Base-by-base conservation (phyloP, 2,329 filamentous ascomycete species). In the Pseudocercospora cruenta region DNA sequence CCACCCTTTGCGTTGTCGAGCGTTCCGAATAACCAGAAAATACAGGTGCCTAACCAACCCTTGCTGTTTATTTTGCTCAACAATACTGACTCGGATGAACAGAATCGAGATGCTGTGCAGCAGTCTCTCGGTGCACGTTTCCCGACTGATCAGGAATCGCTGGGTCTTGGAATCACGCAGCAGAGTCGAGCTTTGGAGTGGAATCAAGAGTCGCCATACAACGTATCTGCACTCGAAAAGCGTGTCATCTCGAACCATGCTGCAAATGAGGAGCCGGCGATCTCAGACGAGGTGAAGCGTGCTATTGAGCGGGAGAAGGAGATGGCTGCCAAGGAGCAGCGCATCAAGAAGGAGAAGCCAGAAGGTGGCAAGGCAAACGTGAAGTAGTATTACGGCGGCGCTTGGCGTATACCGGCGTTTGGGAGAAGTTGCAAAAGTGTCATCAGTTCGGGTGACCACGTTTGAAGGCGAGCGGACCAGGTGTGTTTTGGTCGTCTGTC, bases 331-430 rank as follows among this genome's bases (percentile, higher is more conserved):
- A 36, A 54, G 33, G 54, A 60, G 62, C 39, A 43, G 39, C 22
- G 24, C 21, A 19, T 55, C 21, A 51, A 51, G 47, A 63, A 55
- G 61, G 5, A 12, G 60, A 63, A 21, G 24, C 57, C 19, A 49
- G 49, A 62, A 10, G 21, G n/a, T 36, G 45, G 43, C 63, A 59
- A 49, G 58, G 24, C 36, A 24, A 39, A 39, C 55, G 31, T 43
- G 33, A 45, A 69, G 60, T 67, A 69, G 60, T 62, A 62, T 39
- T 60, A 65, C 51, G 33, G 65, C 60, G 69, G 69, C 58, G 67
- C 63, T 57, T 63, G 68, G 66, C 64, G 68, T 51, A 58, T 60
- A 54, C 47, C 47, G 62, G 65, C 60, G 43, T 59, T 33, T 33
- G 43, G 36, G 36, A 55, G 33, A 24, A 33, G 31, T 39, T 19